These are phyloP conservation scores for Helotiales sp. DNA, from an alignment of 2,329 filamentous ascomycete species.

Conservation along the genomic window DNA sequence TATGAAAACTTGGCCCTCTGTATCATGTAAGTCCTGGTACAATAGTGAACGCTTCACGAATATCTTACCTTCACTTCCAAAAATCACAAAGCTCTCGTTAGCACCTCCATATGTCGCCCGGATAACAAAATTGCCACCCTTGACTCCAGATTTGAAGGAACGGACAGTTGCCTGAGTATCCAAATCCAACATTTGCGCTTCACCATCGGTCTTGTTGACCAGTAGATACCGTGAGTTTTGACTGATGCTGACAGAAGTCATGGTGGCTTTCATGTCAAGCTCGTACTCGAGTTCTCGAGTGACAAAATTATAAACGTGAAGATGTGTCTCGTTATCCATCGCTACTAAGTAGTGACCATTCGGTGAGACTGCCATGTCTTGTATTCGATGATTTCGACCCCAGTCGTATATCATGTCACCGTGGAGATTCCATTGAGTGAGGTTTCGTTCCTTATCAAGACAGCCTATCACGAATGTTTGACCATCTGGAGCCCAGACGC, in stretches of 20 bases:
- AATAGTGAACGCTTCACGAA: slow-evolving; percentile 10
- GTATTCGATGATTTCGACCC: slow-evolving; percentile 74
- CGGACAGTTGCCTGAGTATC: slow-evolving; percentile 73
- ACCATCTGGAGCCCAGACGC: slow-evolving; percentile 85
- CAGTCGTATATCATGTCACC: slow-evolving; percentile 69
- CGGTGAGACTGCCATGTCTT: slow-evolving; percentile 82
- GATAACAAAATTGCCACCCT: slow-evolving; percentile 78
- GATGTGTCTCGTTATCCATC: slow-evolving; percentile 69
- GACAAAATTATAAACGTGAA: slow-evolving; percentile 83
- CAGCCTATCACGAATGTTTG: slow-evolving; percentile 79
- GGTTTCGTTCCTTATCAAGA: slow-evolving; percentile 67
- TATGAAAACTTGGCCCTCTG: slow-evolving; percentile 75
- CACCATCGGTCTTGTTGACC: slow-evolving; percentile 78
- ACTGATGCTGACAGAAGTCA: slow-evolving; percentile 83
- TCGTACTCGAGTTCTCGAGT: slow-evolving; percentile 77
- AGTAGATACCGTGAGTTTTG: slow-evolving; percentile 81
- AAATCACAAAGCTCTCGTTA: slow-evolving; percentile 87
- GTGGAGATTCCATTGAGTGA: slow-evolving; percentile 73
- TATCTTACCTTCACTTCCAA: slow-evolving; percentile 81
- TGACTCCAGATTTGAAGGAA: slow-evolving; percentile 72
- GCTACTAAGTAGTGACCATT: slow-evolving; percentile 82
- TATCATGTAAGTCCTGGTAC: slow-evolving; percentile 22
- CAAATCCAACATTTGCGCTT: slow-evolving; percentile 80
- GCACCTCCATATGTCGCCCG: slow-evolving; percentile 86
- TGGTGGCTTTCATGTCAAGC: slow-evolving; percentile 68